A percentile compares a stretch with the other conserved stretches of the same genome.
These are phyloP conservation scores for Akanthomyces dipterigenus DNA, from an alignment of 2,329 filamentous ascomycete genomes.

Conservation along the genomic window DNA sequence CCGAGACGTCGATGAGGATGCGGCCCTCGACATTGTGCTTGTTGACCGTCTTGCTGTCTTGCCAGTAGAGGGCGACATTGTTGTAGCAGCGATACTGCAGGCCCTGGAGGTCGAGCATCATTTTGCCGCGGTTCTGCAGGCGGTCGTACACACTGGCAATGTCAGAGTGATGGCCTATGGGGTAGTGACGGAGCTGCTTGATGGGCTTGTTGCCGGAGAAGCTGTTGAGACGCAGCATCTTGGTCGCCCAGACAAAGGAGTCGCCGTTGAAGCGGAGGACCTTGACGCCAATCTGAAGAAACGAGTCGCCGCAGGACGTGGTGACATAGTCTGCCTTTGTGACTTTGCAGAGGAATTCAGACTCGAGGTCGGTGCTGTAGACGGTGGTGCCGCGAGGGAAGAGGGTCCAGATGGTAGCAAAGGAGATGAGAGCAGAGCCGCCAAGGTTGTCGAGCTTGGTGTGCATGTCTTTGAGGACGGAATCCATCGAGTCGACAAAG, in stretches of 20 bases:
- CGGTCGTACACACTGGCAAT: slow-evolving; percentile 22
- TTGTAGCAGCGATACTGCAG: slow-evolving; percentile 35
- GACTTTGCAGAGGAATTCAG: slow-evolving; percentile 36
- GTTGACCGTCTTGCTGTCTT: slow-evolving; percentile 15
- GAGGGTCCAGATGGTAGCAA: slow-evolving; percentile 36
- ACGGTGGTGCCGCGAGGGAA: slow-evolving; percentile 34
- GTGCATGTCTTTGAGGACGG: slow-evolving; percentile 35
- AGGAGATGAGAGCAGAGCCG: slow-evolving; percentile 32
- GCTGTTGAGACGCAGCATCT: slow-evolving; percentile 21
- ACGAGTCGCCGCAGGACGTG: neutral
- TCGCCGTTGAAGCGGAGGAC: slow-evolving; percentile 33
- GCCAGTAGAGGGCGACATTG: slow-evolving; percentile 30
- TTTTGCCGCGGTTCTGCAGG: slow-evolving; percentile 29
- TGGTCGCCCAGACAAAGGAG: slow-evolving; percentile 34
- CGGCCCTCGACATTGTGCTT: slow-evolving; percentile 34
- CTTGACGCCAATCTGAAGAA: slow-evolving; percentile 25
- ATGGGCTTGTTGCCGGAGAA: slow-evolving; percentile 37
- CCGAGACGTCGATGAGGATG: slow-evolving; percentile 33
- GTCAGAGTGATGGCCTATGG: slow-evolving; percentile 27
- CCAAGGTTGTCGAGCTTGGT: slow-evolving; percentile 30
- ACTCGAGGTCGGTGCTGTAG: slow-evolving; percentile 32
- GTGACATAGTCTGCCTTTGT: slow-evolving; percentile 25
- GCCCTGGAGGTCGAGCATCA: slow-evolving; percentile 35
- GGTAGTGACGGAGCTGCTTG: slow-evolving; percentile 32
- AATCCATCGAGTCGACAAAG: slow-evolving; percentile 34